Conservation (phyloP, 148 eudicot species). For the Beta vulgaris region DNA sequence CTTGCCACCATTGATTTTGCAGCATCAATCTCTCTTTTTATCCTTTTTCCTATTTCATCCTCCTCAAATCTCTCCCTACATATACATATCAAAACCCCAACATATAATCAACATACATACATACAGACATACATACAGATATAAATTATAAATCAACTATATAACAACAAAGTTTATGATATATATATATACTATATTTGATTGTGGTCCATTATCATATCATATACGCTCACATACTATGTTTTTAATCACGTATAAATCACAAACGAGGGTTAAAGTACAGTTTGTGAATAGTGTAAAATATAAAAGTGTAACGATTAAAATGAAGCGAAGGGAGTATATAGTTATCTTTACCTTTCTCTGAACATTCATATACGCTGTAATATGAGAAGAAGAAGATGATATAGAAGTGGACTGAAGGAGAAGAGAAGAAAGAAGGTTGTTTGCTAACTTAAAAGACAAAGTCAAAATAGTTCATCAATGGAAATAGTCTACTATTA, state of each 20-base stretch:
- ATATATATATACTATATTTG: too few relatives aligned
- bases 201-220: too few relatives aligned
- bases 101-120: background rate
- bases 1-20: slow-evolving; percentile 12
- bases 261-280: too few relatives aligned
- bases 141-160: background rate
- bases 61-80: slow-evolving; percentile 44
- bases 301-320: too few relatives aligned
- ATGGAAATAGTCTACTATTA: background rate
- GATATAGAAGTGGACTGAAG: slow-evolving; percentile 25
- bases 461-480: slow-evolving; percentile 32
- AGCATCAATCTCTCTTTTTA: slow-evolving; percentile 64
- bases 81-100: background rate
- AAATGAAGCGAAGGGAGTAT: background rate
- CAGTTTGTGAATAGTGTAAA: too few relatives aligned
- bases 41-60: slow-evolving; percentile 66
- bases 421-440: slow-evolving; percentile 29
- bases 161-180: too few relatives aligned
- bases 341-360: slow-evolving; percentile 45
- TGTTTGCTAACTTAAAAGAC: background rate
- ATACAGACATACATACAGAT: too few relatives aligned
- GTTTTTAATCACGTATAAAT: too few relatives aligned
- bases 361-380: slow-evolving; percentile 54
- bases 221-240: too few relatives aligned
- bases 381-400: slow-evolving; percentile 17